Base-by-base conservation (phyloP, 148 eudicot genomes). In the Amaranthus hypochondriacus region DNA sequence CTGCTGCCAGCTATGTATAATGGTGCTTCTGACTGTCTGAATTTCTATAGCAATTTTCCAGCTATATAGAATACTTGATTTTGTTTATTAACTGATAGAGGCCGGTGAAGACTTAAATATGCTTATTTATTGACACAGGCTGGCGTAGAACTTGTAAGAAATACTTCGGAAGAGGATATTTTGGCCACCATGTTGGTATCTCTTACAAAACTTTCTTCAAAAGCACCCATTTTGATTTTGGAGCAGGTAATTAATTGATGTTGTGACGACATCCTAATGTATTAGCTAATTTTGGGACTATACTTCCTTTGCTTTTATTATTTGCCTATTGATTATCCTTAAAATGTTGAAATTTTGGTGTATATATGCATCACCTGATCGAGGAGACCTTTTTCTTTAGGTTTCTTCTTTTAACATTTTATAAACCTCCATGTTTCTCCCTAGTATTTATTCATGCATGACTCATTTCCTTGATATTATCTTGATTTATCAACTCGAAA, bases 201-300 rank as follows among this genome's bases (percentile, higher is more conserved):
- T 70, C 96, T 94, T 69, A 84, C 98, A 48, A 88, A 84, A 81
- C 82, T 94, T 78, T 90, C 91, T 77, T 80, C 80, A 53, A 86
- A 71, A 76, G 81, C 87, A 70, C 68, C 77, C 63, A 62, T 74
- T 69, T 79, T 94, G 76, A 79, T 85, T 76, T 74, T 88, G 73
- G 74, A 77, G 66, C 98, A 91, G 96, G 97, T 94, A 74, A 46
- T 12, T 71, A 12, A 71, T 71, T 43, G 58, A 12, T 14, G 62
- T 70, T 46, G 61, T 62, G 39, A 15, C 50, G 28, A 47, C 18
- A 47, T 3, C 61, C 77, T 81, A 42, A 62, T 72, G 44, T 44
- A 71, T 48, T 15, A 66, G 63, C 11, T 66, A 44, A 73, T 74
- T 28, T 28, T 28, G 39, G 39, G 39, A 28, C 39, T 28, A 28